Evolutionary conservation across 805 yeast genomes (phyloP), one percentile per base, ranked within the genome.

Genomic region (Spathaspora boniae): DNA sequence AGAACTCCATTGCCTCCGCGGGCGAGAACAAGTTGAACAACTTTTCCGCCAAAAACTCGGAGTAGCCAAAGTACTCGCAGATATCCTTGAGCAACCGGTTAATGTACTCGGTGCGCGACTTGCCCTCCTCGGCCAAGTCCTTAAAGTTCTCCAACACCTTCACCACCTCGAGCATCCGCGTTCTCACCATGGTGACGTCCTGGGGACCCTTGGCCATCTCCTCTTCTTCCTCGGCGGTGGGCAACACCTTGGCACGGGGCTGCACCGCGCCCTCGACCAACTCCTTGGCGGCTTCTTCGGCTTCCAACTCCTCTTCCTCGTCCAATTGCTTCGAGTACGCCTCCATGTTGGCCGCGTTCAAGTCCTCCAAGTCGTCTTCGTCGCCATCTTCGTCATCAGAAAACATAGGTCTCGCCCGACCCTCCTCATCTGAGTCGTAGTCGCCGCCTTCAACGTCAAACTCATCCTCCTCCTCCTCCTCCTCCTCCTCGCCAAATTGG

Each of bases 1-100:
- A 93, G 56, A 93, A 93, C 62, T 93, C 99, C 74, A 93, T 76
- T 9, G 98, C 98, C 68, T 93, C 99, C 8, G 93, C 74, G 26
- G 98, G 97, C 14, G 94, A 78, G 58, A 93, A 93, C 42, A 93
- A 70, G 50, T 89, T 79, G 70, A 89, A 93, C 40, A 91, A 72
- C 63, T 93, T 91, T 57, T 89, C 96, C 23, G 98, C 98, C 53
- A 93, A 74, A 58, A 83, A 87, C 48, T 81, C 85, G 9, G 89
- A 76, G 65, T 93, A 93, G 11, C 98, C 98, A 56, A 91, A 93
- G 67, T 93, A 93, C 53, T 81, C 85, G 56, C 94, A 82, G 26
- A 93, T 86, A 63, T 93, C 99, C 43, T 74, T 74, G 18, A 91
- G 63, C 43, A 93, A 69, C 62, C 94, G 80, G 37, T 79, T 80